Conservation (phyloP, 192 early-diverging fungal species). For the Gamsiella multidivaricata region DNA sequence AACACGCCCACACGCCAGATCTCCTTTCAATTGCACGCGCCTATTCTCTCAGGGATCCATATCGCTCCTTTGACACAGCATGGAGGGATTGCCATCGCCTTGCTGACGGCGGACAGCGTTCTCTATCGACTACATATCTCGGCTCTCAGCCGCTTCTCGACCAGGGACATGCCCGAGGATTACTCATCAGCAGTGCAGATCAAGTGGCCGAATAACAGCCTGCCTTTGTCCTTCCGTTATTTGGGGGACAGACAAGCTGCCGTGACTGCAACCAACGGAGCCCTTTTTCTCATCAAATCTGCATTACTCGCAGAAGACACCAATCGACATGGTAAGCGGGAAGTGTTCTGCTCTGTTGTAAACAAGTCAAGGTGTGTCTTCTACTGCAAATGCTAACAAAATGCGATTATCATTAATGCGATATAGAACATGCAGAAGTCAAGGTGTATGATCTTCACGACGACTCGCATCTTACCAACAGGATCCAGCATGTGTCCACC, state of each 20-base stretch:
- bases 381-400: neutral
- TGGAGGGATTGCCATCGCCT: conserved; percentile 34
- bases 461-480: conserved; percentile 17
- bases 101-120: conserved; percentile 40
- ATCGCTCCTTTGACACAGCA: conserved; percentile 19
- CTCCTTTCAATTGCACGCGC: conserved; percentile 41
- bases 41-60: conserved; percentile 39
- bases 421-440: conserved; percentile 38
- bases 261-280: conserved; percentile 9
- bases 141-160: conserved; percentile 31
- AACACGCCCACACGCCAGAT: conserved; percentile 39
- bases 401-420: neutral
- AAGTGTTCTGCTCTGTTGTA: neutral
- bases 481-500: conserved; percentile 25
- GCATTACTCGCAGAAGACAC: conserved; percentile 31
- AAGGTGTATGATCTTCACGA: conserved; percentile 31
- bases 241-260: conserved; percentile 41
- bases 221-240: conserved; percentile 28
- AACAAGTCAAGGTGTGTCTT: no score
- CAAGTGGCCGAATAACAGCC: conserved; percentile 12
- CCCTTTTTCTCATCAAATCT: conserved; percentile 25
- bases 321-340: conserved; percentile 25
- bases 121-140: conserved; percentile 37
- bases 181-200: conserved; percentile 22
- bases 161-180: conserved; percentile 15